Base-by-base conservation (phyloP, 2,329 filamentous ascomycete genomes). In the Pseudocercospora cruenta region DNA sequence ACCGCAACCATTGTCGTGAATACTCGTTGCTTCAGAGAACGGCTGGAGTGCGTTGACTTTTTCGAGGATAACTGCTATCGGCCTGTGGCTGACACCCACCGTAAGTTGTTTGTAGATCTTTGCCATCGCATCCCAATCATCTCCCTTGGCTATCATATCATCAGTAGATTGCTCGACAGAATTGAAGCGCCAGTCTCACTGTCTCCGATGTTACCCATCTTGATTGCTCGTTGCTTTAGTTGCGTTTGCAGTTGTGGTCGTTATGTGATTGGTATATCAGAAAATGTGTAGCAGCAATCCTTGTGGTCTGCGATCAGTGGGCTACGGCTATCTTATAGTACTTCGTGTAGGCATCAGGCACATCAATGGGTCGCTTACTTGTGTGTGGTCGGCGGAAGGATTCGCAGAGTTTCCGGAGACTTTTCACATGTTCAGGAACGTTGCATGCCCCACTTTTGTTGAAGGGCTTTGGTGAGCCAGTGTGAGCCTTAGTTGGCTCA, bases 1-100 rank as follows among this genome's bases (percentile, higher is more conserved):
- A 0, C 76, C 76, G 60, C 73, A 74, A 55, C 76, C 76, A 54
- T 76, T 72, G 65, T 78, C 76, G 33, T 75, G 71, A 43, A 78
- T 74, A 0, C 68, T 69, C 0, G 71, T 73, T 2, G 76, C 76
- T 43, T 71, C 49, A 10, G 67, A 67, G 63, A 77, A 74, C 5
- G 76, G 71, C 1, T 49, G 53, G 1, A 70, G 47, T 4, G 70
- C 66, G 63, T 78, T 71, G 7, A 70, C 65, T 7, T 68, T 66
- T 5, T 69, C 62, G 59, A 78, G 69, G 64, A 77, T 67, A 9
- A 60, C 57, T 12, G 33, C 55, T 36, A 74, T 75, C 1, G 74
- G 71, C 28, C 58, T 55, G 16, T 24, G 43, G 57, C 64, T 65
- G 59, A 67, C 60, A 4, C 62, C 65, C 12, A 65, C 65, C 3